Evolutionary conservation across 2,329 filamentous ascomycete species (phyloP), one percentile per base, ranked within the genome.

Genomic region (Cercospora sojina): DNA sequence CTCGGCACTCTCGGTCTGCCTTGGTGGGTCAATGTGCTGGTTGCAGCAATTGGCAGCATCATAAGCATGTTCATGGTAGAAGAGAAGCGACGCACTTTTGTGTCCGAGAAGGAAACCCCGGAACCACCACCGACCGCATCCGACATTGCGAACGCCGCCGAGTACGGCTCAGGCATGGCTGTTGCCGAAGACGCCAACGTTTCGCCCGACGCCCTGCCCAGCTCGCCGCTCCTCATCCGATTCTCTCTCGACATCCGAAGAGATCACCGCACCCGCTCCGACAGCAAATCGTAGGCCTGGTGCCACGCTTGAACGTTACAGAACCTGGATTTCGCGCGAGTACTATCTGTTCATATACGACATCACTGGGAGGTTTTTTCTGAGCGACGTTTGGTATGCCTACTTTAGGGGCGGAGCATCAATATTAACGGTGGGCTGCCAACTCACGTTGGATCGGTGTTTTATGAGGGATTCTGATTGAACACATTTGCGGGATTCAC

Each of bases 11-110:
- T 93, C 4, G 93, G 93, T 20, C 83, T 97, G 35, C 90, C 93
- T 0, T 99, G 95, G 94, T 99, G 95, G 95, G 89, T 88, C 68
- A 93, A 90, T 70, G 92, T 90, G 8, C 74, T 90, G 3, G 87
- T 97, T 32, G 91, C 92, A 35, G 80, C 92, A 10, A 78, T 88
- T 13, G 95, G 93, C 55, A 91, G 90, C 1, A 80, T 91, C 59
- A 83, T 95, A 74, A 91, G 90, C 77, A 83, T 92, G 67, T 88
- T 87, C 76, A 91, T 97, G 79, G 70, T 74, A 32, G 76, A 78
- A 66, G 74, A 77, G 69, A 74, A 72, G 64, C 73, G 74, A 16
- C 62, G 70, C 41, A 69, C 65, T 9, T 74, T 74, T 62, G 70
- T 70, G 12, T 68, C 68, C 16, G 74, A 77, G 64, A 76, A 77